Percentiles rank a stretch among this genome's conserved stretches.
Evolutionary conservation across 2,329 filamentous ascomycete species (phyloP).

Genomic region (Colletotrichum sp.): DNA sequence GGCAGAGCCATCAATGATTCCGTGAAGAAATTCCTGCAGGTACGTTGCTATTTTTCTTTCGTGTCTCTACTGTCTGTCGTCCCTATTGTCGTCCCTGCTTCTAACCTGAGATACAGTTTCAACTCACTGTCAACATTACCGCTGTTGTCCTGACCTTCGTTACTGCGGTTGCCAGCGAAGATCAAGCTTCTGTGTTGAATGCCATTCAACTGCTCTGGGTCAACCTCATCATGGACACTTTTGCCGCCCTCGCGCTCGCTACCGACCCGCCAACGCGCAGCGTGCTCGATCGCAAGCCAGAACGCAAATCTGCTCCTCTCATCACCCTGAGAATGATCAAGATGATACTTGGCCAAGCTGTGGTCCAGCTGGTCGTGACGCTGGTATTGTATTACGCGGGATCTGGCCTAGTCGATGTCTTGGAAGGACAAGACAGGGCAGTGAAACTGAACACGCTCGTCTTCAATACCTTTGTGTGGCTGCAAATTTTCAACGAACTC

Average conservation of each 20-base stretch:
- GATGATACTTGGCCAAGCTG: constrained; percentile 67
- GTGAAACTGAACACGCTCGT: constrained; percentile 65
- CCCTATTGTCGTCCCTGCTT: not conserved
- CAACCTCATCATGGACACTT: constrained; percentile 69
- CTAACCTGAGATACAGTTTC: constrained; percentile 44
- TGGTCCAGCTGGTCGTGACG: constrained; percentile 63
- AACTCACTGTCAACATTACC: constrained; percentile 68
- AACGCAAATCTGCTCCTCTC: constrained; percentile 17
- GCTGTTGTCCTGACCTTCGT: constrained; percentile 64
- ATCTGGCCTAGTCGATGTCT: not conserved
- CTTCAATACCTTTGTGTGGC: constrained; percentile 88
- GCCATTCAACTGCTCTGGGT: constrained; percentile 68
- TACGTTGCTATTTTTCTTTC: constrained; percentile 21
- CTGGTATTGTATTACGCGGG: constrained; percentile 35
- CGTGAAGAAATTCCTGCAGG: constrained; percentile 68
- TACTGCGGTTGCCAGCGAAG: constrained; percentile 60
- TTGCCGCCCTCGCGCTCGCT: constrained; percentile 56
- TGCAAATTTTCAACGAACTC: constrained; percentile 71
- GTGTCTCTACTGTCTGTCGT: not conserved
- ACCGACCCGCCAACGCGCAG: constrained; percentile 37
- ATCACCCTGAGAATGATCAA: constrained; percentile 55
- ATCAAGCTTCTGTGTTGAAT: constrained; percentile 58
- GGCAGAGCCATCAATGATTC: constrained; percentile 68
- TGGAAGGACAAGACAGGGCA: constrained; percentile 44
- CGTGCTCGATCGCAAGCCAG: constrained; percentile 54